Base-by-base conservation (phyloP, 192 early-diverging fungal genomes). In the Backusella sp. region DNA sequence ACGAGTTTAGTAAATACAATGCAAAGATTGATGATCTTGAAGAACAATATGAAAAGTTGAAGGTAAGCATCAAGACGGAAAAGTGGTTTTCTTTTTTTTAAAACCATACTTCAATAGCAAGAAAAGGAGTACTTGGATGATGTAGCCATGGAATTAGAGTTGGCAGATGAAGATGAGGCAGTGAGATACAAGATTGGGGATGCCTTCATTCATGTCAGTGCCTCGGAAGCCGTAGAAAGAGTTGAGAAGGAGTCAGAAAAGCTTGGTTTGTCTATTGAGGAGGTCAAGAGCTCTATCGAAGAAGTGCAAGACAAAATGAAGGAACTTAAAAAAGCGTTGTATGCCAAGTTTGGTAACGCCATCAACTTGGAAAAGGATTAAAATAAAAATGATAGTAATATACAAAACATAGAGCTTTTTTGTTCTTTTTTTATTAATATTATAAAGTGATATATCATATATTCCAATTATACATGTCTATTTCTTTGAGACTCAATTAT, bases 91-190 rank as follows among this genome's bases (percentile, higher is more conserved):
- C 12, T 35, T 32, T 32, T 2, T 32, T 32, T 32, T 32, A 32
- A 28, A 28, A 3, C 11, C 17, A 34, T 28, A 34, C 66, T n/a
- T 8, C 17, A 12, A 41, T 70, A 80, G 80, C 75, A 80, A 72
- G 97, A 98, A 76, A 92, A 94, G 73, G 98, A 98, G 81, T 96
- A 95, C 69, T 86, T 99, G 67, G 95, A 98, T 74, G 98, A 99
- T 80, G 87, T 99, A n/a, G 80, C 90, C 12, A 84, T 84, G 78
- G 98, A 99, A 78, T 86, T 99, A 1, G 97, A 99, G 83, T 86
- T 99, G 2, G 90, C 89, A 8, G 96, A 98, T 76, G 97, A 98
- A 74, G 95, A 96, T 72, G 95, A 96, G 73, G 86, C 86, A 19
- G 88, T 98, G 14, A 88, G 92, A 76, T 93, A 92, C 83, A 91